Percentiles rank a stretch among this genome's conserved stretches.
Evolutionary conservation across 805 yeast genomes (phyloP).

Genomic region (Yamadazyma paraphyllophila): DNA sequence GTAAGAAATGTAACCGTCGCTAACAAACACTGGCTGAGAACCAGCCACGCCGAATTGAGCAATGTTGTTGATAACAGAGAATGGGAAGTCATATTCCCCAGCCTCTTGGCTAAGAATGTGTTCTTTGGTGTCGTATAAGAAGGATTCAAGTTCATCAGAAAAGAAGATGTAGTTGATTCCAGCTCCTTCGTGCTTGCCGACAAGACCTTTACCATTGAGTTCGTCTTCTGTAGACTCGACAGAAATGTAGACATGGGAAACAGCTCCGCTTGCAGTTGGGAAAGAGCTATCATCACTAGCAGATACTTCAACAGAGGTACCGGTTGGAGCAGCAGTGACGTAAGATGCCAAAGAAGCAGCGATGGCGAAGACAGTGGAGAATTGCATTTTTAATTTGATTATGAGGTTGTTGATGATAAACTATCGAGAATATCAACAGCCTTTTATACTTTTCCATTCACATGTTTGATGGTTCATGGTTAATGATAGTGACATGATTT

Average conservation of each 20-base stretch:
- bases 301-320: not conserved
- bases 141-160: slow-evolving; percentile 17
- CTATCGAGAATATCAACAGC: not conserved
- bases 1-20: slow-evolving; percentile 15
- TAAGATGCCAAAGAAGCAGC: slow-evolving; percentile 10
- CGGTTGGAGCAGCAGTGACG: slow-evolving; percentile 14
- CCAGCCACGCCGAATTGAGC: slow-evolving; percentile 9
- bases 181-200: slow-evolving; percentile 43
- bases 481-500: too few species aligned
- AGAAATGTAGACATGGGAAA: slow-evolving; percentile 9
- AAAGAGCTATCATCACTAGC: not conserved
- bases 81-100: slow-evolving; percentile 2
- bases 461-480: too few species aligned
- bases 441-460: not conserved
- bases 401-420: not conserved
- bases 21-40: slow-evolving; percentile 1
- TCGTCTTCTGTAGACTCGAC: slow-evolving; percentile 23
- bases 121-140: slow-evolving; percentile 3
- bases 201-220: slow-evolving; percentile 29
- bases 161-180: slow-evolving; percentile 41
- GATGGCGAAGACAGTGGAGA: slow-evolving; percentile 12
- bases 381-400: slow-evolving; percentile 12
- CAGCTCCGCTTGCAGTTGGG: not conserved
- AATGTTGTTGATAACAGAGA: slow-evolving; percentile 4
- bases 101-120: not conserved